Conservation (phyloP, 345 rosid genomes). For the Eutrema japonicum region DNA sequence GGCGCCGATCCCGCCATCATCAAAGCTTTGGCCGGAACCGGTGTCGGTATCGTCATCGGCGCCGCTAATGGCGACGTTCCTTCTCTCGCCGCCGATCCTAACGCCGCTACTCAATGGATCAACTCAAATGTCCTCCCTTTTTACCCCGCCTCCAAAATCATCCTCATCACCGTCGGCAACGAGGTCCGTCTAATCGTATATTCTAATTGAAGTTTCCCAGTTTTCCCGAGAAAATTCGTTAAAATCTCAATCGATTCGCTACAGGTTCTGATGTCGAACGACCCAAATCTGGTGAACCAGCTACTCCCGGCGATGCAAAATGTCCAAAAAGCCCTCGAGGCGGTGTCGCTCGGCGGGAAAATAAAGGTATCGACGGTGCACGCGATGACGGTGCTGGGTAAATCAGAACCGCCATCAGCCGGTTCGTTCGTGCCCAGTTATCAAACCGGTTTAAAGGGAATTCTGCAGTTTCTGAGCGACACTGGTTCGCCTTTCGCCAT, state of each 20-base stretch:
- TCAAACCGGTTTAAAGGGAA: constrained; percentile 59
- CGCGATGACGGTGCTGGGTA: constrained; percentile 76
- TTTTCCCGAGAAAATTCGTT: not conserved
- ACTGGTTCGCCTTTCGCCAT: constrained; percentile 76
- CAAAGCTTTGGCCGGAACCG: constrained; percentile 77
- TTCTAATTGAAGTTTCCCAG: not conserved
- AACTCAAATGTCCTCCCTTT: constrained; percentile 69
- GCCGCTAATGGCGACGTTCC: constrained; percentile 77
- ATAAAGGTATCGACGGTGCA: constrained; percentile 90
- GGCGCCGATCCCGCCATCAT: constrained; percentile 86
- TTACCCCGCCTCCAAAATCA: constrained; percentile 85
- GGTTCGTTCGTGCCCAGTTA: constrained; percentile 63
- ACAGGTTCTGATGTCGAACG: constrained; percentile 71
- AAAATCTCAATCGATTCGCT: not conserved
- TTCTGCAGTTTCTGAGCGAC: constrained; percentile 70
- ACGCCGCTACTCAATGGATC: constrained; percentile 78
- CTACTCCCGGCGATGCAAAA: constrained; percentile 89
- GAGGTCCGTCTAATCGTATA: constrained; percentile 55
- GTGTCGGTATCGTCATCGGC: constrained; percentile 79
- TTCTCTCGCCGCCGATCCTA: constrained; percentile 76
- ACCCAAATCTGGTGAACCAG: constrained; percentile 68
- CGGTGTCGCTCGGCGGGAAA: constrained; percentile 75
- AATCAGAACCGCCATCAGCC: constrained; percentile 87
- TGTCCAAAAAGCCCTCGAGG: constrained; percentile 68
- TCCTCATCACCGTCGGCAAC: constrained; percentile 83